Evolutionary conservation across 371 early-diverging fungal genomes (phyloP), one percentile per base, ranked within the genome.

Genomic region (Mortierella polycephala): DNA sequence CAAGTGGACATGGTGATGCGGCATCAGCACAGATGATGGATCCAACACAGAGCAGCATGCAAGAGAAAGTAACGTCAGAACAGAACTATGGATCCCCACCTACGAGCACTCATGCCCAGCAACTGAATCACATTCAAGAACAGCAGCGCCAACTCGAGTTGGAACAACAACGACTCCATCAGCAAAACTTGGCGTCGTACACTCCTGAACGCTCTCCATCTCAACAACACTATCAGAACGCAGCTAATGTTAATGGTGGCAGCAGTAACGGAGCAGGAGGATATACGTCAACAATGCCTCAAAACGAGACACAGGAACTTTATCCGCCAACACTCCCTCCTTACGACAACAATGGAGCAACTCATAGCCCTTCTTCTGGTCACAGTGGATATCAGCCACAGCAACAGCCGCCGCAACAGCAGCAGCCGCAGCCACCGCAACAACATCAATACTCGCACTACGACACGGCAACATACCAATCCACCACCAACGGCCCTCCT

Each of bases 91-190:
- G 14, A 20, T 7, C 54, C 0, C 61, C 66, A 1, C 60, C 64
- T 40, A 50, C 45, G 20, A 64, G 11, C 18, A 57, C 57, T 1
- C 62, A 72, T n/a, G 49, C 53, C 1, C 60, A 77, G 21, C 79
- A 71, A 53, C 8, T 69, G 16, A 65, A 21, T 50, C 72, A 57
- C 13, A 57, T 79, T 39, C 79, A 79, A 11, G 79, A 79, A 20
- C 79, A 72, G 56, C 72, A 79, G 20, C 79, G 79, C 12, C 60
- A 52, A 30, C 73, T 77, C 16, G 72, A 79, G 11, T 42, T 62
- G 37, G 79, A 79, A 16, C 79, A 79, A 41, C 79, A 79, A 13
- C 72, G 79, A 16, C 40, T 79, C 5, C 72, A 72, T 39, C 79
- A 79, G 46, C 69, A 79, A 40, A 79, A 66, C 56, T 55, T 72